Evolutionary conservation across 306 rosid genomes (phyloP), one percentile per base, ranked within the genome.

Genomic region (Pachyrhizus erosus): DNA sequence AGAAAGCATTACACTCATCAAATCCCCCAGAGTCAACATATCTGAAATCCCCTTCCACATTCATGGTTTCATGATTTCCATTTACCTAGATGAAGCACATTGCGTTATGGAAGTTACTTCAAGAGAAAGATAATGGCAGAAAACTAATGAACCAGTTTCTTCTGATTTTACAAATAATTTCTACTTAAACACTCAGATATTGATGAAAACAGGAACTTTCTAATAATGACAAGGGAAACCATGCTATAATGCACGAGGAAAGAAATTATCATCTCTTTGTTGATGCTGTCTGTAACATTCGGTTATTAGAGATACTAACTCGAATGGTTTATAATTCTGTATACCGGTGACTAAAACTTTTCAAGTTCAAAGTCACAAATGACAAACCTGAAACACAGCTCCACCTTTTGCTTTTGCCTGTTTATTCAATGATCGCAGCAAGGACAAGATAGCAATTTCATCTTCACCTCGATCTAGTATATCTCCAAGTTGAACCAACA

Each of bases 31-130:
- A 76, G 0, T 90, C 97, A 46, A 88, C 97, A 55, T 91, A 93
- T 88, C 98, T 89, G 86, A 92, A 96, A 89, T 96, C 97, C 71
- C 99, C 98, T 85, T 96, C 97, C 80, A 96, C 92, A 23, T 96
- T 96, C 94, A 96, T 91, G n/a, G 96, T 91, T 87, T 96, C 97
- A 67, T 96, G 99, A 83, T 96, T 96, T 62, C 98, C 98, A 72
- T 92, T 91, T 58, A 96, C 97, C 97, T 96, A 73, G 37, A 89
- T 39, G 76, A 83, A 65, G 24, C 24, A 64, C 34, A 60, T 27
- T 70, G 55, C 64, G 69, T 70, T 37, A 57, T 21, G n/a, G 37
- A 39, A 67, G 15, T 33, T 57, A 48, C 76, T 39, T 78, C 26
- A 73, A 62, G n/a, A 82, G 33, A 79, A 45, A 13, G 24, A 12